These are phyloP conservation scores for Russula abietina DNA, from an alignment of 768 basidiomycete genomes.

Conservation along the genomic window DNA sequence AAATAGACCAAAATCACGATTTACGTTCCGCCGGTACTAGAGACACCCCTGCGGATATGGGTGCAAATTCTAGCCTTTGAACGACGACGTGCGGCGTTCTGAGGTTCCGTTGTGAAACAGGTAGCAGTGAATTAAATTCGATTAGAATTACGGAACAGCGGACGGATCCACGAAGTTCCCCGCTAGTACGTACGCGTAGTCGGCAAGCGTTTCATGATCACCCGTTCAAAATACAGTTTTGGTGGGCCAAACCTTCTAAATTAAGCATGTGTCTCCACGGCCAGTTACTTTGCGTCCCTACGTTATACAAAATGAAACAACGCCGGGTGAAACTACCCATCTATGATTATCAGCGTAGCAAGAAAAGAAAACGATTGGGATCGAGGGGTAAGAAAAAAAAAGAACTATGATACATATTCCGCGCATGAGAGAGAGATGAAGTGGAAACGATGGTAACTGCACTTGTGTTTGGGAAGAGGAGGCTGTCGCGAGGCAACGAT, in stretches of 20 bases:
- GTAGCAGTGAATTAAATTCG: slow-evolving; percentile 5
- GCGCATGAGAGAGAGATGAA: slow-evolving; percentile 2
- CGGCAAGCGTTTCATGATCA: slow-evolving; percentile 8
- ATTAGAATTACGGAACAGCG: not conserved
- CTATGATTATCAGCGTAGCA: slow-evolving; percentile 19
- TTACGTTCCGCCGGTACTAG: not conserved
- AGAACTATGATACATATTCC: slow-evolving; percentile 12
- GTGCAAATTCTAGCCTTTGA: not conserved
- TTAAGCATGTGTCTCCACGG: slow-evolving; percentile 13
- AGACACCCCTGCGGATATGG: not conserved
- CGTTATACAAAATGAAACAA: slow-evolving; percentile 11
- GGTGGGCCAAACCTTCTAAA: slow-evolving; percentile 22
- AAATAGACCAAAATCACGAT: not conserved
- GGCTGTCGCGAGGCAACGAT: not conserved
- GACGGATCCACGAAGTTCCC: slow-evolving; percentile 6
- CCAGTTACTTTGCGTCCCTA: slow-evolving; percentile 21
- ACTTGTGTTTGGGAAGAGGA: slow-evolving; percentile 1
- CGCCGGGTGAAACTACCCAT: slow-evolving; percentile 15
- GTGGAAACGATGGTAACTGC: not conserved
- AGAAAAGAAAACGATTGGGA: slow-evolving; percentile 9
- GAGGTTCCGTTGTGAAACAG: slow-evolving; percentile 1
- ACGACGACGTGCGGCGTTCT: not conserved
- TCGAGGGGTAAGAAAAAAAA: not conserved
- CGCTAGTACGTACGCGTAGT: not conserved
- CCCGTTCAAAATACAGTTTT: not conserved